phyloP scores from a whole-genome alignment of 305 asterid genomes.

The Fraxinus velutina region DNA sequence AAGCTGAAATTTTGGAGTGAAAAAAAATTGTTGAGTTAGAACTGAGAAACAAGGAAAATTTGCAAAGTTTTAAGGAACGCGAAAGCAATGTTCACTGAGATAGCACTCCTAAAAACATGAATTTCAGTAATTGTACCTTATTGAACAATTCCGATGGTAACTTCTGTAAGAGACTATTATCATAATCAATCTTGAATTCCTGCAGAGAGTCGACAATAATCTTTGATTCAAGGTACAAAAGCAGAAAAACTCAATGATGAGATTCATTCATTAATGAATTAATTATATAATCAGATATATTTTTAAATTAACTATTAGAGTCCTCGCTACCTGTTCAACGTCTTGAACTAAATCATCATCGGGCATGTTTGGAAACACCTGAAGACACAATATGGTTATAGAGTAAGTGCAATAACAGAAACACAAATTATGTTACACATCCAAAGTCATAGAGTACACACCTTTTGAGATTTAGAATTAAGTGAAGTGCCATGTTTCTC shows the following conservation, averaged over 20 bases:
- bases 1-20: slow-evolving; percentile 42
- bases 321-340: slow-evolving; percentile 15
- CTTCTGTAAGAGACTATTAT: slow-evolving; percentile 29
- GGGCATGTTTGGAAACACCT: slow-evolving; percentile 34
- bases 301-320: slow-evolving; percentile 9
- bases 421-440: not conserved
- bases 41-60: not conserved
- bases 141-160: slow-evolving; percentile 51
- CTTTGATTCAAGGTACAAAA: not conserved
- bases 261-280: not conserved
- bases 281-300: not conserved
- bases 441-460: slow-evolving; percentile 12
- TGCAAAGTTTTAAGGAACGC: not conserved
- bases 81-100: not conserved
- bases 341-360: slow-evolving; percentile 23
- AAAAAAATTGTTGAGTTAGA: not conserved
- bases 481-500: slow-evolving; percentile 28
- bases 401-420: not conserved
- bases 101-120: not conserved
- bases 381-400: not conserved
- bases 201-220: slow-evolving; percentile 25
- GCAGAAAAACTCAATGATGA: not conserved
- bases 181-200: slow-evolving; percentile 36
- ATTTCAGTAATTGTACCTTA: slow-evolving; percentile 33
- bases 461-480: slow-evolving; percentile 30